A percentile compares a stretch with the other conserved stretches of the same genome.
Evolutionary conservation across 139 green algal genomes (phyloP).

Genomic region (Diplosphaera chodatii): DNA sequence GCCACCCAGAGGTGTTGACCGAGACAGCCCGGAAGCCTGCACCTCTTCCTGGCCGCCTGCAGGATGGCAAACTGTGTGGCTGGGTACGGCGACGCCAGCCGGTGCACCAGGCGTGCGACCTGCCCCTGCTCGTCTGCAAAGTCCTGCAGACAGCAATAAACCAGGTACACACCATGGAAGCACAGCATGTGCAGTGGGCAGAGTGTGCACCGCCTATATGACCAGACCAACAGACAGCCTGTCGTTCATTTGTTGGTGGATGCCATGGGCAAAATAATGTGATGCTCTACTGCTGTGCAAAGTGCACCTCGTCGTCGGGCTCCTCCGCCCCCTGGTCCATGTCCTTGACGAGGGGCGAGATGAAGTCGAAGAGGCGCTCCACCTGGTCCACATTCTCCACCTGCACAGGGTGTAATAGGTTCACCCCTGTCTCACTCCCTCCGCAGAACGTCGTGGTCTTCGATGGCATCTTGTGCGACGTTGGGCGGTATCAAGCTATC

Average conservation of each 20-base stretch:
- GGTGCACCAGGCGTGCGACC: constrained; percentile 85
- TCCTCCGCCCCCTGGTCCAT: constrained; percentile 32
- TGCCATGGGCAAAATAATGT: too few species aligned
- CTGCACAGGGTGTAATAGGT: neutral
- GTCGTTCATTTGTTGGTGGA: too few species aligned
- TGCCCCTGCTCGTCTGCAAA: constrained; percentile 84
- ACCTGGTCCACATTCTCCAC: constrained; percentile 35
- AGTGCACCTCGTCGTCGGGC: constrained; percentile 57
- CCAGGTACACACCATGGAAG: too few species aligned
- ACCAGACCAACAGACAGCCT: too few species aligned
- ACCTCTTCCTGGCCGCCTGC: constrained; percentile 31
- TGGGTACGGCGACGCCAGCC: constrained; percentile 44
- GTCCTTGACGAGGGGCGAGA: constrained; percentile 58
- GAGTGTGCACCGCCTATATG: too few species aligned
- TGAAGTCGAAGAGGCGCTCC: constrained; percentile 70
- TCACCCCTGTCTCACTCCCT: neutral
- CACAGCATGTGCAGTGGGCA: neutral
- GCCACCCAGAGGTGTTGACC: too few species aligned
- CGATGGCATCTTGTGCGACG: too few species aligned
- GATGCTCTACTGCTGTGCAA: too few species aligned
- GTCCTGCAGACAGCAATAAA: constrained; percentile 62
- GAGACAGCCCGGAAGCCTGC: too few species aligned
- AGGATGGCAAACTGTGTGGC: constrained; percentile 70
- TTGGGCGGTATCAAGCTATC: too few species aligned
- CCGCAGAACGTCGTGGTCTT: too few species aligned